Percentiles rank a stretch among this genome's conserved stretches.
These are phyloP conservation scores for Arachis stenosperma DNA, from an alignment of 306 rosid species.

Conservation along the genomic window DNA sequence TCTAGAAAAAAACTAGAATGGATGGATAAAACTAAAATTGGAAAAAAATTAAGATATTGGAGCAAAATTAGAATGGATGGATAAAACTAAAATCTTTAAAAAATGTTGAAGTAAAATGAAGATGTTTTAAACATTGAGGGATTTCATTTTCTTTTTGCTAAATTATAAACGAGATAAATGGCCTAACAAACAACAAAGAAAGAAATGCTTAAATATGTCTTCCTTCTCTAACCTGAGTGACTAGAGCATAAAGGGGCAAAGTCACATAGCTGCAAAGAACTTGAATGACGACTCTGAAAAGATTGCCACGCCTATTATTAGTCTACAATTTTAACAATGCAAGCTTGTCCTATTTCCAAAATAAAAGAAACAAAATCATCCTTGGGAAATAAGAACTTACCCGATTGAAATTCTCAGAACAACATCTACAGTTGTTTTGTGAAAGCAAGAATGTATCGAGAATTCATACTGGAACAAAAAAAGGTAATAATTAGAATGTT, in stretches of 20 bases:
- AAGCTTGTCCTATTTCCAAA: background rate
- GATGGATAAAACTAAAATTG: no score
- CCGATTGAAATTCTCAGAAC: slow-evolving; percentile 63
- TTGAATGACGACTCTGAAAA: slow-evolving; percentile 72
- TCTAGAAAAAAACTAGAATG: no score
- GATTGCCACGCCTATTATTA: slow-evolving; percentile 20
- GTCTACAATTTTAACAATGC: background rate
- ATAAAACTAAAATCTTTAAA: no score
- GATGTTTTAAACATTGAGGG: no score
- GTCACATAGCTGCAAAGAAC: slow-evolving; percentile 84
- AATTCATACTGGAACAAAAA: slow-evolving; percentile 57
- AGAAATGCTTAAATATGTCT: background rate
- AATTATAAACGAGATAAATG: no score
- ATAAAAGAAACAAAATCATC: background rate
- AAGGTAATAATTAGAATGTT: slow-evolving; percentile 7
- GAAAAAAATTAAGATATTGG: no score
- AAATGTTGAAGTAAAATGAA: no score
- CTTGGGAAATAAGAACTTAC: slow-evolving; percentile 46
- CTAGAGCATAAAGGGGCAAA: slow-evolving; percentile 89
- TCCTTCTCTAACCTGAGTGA: slow-evolving; percentile 67
- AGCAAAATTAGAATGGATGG: no score
- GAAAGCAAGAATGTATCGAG: slow-evolving; percentile 59
- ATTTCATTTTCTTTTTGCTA: no score
- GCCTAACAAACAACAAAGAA: background rate
- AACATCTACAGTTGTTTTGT: slow-evolving; percentile 43